phyloP scores from a whole-genome alignment of 768 basidiomycete species.

The Suillus variegatus region DNA sequence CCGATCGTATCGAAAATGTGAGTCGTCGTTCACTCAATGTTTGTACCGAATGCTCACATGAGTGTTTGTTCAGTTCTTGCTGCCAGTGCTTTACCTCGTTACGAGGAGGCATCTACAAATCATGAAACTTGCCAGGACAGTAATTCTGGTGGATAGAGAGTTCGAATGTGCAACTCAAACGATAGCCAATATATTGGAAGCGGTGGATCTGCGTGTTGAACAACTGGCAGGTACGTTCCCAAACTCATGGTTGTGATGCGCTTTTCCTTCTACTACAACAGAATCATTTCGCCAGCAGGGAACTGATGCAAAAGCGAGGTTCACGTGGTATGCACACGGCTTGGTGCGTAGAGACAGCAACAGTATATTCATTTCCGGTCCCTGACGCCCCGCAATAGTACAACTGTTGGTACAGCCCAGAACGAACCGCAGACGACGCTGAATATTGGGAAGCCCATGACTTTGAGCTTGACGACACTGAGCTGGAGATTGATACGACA shows the following conservation, averaged over 20 bases:
- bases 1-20: constrained; percentile 37
- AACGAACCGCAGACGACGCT: background rate
- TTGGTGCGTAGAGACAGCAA: background rate
- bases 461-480: background rate
- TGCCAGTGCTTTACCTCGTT: constrained; percentile 37
- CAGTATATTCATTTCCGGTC: no score
- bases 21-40: constrained; percentile 1
- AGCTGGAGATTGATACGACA: background rate
- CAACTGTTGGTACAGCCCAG: constrained; percentile 1
- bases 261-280: background rate
- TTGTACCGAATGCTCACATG: background rate
- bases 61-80: constrained; percentile 27
- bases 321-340: constrained; percentile 2
- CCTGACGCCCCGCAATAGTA: background rate
- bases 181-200: background rate
- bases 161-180: constrained; percentile 9
- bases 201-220: background rate
- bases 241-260: no score
- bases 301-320: background rate
- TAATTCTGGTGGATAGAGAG: constrained; percentile 29
- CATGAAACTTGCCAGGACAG: constrained; percentile 27
- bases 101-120: constrained; percentile 35
- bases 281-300: constrained; percentile 1
- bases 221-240: background rate
- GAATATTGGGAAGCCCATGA: background rate